Conservation (phyloP, 2,329 filamentous ascomycete species). For the Fonsecaea multimorphosa region DNA sequence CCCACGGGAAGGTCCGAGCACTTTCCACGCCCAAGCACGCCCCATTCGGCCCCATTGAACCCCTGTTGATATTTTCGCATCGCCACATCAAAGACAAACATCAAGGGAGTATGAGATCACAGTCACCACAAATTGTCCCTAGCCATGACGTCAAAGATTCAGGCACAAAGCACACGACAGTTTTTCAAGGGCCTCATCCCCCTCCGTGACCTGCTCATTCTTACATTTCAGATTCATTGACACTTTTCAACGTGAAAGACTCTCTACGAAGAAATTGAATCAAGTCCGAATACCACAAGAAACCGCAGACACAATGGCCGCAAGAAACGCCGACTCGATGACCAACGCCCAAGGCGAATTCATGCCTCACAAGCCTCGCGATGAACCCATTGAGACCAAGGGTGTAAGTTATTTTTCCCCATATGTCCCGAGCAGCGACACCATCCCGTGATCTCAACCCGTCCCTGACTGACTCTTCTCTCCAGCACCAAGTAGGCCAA, state of each 20-base stretch:
- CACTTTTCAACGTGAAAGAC: background rate
- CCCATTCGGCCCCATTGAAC: background rate
- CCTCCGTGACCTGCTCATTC: background rate
- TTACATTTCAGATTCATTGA: background rate
- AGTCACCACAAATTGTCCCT: background rate
- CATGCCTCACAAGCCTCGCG: slow-evolving; percentile 56
- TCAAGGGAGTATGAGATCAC: slow-evolving; percentile 18
- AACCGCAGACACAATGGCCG: slow-evolving; percentile 48
- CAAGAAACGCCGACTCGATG: slow-evolving; percentile 60
- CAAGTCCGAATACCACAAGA: background rate
- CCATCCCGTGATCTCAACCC: no score
- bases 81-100: background rate
- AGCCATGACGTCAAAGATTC: slow-evolving; percentile 23
- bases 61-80: background rate
- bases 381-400: slow-evolving; percentile 60
- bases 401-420: slow-evolving; percentile 61
- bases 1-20: background rate
- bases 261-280: background rate
- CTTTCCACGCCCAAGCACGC: background rate
- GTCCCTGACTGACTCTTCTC: slow-evolving; percentile 31
- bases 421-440: no score
- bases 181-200: background rate
- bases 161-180: slow-evolving; percentile 1
- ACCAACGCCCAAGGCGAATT: slow-evolving; percentile 63
- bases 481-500: slow-evolving; percentile 68